Evolutionary conservation across 73 alveolate genomes (phyloP).

Genomic region (Tetrahymena elliotti): DNA sequence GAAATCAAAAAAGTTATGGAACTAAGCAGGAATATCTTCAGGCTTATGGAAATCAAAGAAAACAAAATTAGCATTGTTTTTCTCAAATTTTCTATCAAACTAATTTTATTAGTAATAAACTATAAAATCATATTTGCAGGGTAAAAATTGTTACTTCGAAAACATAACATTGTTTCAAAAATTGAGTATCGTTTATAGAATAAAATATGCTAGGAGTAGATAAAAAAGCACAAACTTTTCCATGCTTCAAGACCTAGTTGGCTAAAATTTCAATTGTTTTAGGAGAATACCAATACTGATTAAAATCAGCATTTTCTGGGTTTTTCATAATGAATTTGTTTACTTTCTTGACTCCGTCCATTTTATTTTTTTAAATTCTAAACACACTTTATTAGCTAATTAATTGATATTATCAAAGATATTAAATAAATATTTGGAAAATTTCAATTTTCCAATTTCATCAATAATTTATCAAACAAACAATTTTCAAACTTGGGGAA

Average conservation of each 20-base stretch:
- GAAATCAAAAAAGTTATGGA: slow-evolving; percentile 60
- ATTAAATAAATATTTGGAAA: too few relatives aligned
- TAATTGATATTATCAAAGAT: background rate
- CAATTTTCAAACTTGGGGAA: background rate
- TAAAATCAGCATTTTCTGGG: slow-evolving; percentile 78
- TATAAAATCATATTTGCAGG: background rate
- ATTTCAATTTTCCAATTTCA: too few relatives aligned
- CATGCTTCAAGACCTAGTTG: slow-evolving; percentile 49
- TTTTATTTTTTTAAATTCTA: background rate
- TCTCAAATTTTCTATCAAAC: slow-evolving; percentile 3
- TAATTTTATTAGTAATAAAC: background rate
- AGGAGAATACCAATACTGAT: slow-evolving; percentile 85
- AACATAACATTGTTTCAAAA: slow-evolving; percentile 54
- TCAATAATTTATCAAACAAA: too few relatives aligned
- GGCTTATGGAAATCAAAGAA: slow-evolving; percentile 82
- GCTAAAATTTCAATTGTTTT: slow-evolving; percentile 64
- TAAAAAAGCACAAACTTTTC: slow-evolving; percentile 52
- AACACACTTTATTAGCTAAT: background rate
- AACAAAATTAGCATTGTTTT: slow-evolving; percentile 69
- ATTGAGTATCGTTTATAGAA: slow-evolving; percentile 41
- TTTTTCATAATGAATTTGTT: slow-evolving; percentile 63
- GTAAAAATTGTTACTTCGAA: slow-evolving; percentile 72
- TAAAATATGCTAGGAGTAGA: slow-evolving; percentile 87
- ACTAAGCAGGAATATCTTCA: slow-evolving; percentile 63
- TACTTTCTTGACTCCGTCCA: slow-evolving; percentile 14